These are phyloP conservation scores for Ogataea kodamae DNA, from an alignment of 805 yeast species.

Conservation along the genomic window DNA sequence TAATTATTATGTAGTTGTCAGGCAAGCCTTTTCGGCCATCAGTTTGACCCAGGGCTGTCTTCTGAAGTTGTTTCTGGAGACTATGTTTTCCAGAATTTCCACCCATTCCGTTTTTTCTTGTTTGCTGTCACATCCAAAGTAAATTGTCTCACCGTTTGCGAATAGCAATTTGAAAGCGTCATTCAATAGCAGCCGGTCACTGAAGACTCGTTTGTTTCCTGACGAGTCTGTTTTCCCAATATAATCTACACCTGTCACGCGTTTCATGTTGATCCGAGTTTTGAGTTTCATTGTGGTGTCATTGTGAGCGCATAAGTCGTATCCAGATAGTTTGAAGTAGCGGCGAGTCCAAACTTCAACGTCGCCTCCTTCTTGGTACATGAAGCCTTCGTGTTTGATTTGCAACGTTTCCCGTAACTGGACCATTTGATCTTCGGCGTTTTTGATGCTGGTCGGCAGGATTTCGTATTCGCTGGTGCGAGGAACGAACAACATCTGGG, in stretches of 20 bases:
- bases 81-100: constrained; percentile 49
- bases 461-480: constrained; percentile 56
- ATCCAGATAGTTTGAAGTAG: constrained; percentile 69
- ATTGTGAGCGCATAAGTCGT: constrained; percentile 71
- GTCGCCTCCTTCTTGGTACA: constrained; percentile 93
- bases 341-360: constrained; percentile 70
- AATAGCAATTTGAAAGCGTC: constrained; percentile 75
- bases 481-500: constrained; percentile 68
- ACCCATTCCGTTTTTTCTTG: constrained; percentile 67
- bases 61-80: constrained; percentile 35
- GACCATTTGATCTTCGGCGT: constrained; percentile 43
- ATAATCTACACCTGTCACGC: constrained; percentile 52
- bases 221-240: constrained; percentile 35
- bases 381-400: constrained; percentile 55
- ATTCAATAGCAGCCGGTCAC: constrained; percentile 65
- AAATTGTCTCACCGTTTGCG: constrained; percentile 76
- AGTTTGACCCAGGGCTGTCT: constrained; percentile 37
- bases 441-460: constrained; percentile 65
- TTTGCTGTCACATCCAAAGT: constrained; percentile 77
- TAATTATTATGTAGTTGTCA: background rate
- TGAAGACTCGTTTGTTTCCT: constrained; percentile 47
- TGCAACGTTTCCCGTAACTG: constrained; percentile 31
- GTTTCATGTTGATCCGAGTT: constrained; percentile 71
- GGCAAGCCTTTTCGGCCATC: constrained; percentile 22
- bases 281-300: constrained; percentile 65